phyloP scores from a whole-genome alignment of 352 stramenopile species.

The Phytophthora kernoviae region DNA sequence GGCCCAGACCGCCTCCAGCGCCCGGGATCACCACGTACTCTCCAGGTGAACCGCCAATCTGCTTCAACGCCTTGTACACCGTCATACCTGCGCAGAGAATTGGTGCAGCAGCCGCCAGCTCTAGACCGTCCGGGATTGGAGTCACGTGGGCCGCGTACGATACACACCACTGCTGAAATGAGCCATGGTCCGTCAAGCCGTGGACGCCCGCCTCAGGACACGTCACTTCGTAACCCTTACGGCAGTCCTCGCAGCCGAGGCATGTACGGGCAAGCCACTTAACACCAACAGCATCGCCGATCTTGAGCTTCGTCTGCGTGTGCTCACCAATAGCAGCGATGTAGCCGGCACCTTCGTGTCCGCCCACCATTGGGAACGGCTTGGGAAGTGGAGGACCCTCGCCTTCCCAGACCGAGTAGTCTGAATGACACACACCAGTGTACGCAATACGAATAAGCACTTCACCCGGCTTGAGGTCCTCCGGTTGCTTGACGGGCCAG shows the following conservation, averaged over 20 bases:
- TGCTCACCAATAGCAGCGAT: conserved; percentile 52
- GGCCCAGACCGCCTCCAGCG: conserved; percentile 73
- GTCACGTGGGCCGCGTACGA: conserved; percentile 82
- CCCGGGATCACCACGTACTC: conserved; percentile 71
- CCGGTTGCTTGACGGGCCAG: conserved; percentile 51
- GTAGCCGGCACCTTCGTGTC: conserved; percentile 64
- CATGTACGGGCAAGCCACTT: conserved; percentile 61
- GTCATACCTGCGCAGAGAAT: conserved; percentile 91
- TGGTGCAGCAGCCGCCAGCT: conserved; percentile 49
- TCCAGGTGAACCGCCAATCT: conserved; percentile 52
- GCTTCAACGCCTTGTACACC: conserved; percentile 81
- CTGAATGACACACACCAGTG: conserved; percentile 56
- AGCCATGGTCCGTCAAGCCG: conserved; percentile 44
- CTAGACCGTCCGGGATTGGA: conserved; percentile 64
- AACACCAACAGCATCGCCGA: conserved; percentile 57
- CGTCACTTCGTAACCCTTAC: conserved; percentile 53
- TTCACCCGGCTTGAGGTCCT: conserved; percentile 49
- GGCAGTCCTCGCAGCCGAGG: conserved; percentile 55
- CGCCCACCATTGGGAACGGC: conserved; percentile 54
- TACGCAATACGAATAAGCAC: conserved; percentile 60
- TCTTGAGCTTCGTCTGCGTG: conserved; percentile 49
- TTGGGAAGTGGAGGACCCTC: conserved; percentile 36
- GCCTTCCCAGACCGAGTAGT: conserved; percentile 50
- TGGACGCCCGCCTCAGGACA: conserved; percentile 39
- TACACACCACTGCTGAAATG: conserved; percentile 72